phyloP scores from a whole-genome alignment of 176 grass and related monocot species.

The Phyllostachys edulis region DNA sequence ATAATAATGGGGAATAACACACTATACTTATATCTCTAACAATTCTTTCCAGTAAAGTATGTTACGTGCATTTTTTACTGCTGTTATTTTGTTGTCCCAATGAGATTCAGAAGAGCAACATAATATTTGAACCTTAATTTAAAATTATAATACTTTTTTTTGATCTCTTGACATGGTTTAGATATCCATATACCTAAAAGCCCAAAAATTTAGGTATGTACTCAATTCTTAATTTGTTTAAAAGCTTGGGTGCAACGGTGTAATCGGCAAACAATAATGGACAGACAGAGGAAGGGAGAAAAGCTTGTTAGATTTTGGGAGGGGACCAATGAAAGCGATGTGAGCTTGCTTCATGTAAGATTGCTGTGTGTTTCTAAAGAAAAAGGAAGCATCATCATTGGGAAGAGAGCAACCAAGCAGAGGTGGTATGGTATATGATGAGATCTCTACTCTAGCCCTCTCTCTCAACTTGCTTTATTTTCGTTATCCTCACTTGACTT shows the following conservation, averaged over 20 bases:
- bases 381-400: constrained; percentile 28
- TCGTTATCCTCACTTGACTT: background rate
- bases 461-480: background rate
- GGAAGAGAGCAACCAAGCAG: background rate
- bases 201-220: background rate
- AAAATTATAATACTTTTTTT: background rate
- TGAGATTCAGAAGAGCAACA: too few species aligned
- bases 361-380: background rate
- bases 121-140: background rate
- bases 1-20: too few species aligned
- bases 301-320: constrained; percentile 3
- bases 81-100: too few species aligned
- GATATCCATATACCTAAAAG: too few species aligned
- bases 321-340: background rate
- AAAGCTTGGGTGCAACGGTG: background rate
- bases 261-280: background rate
- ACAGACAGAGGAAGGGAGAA: background rate
- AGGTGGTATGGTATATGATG: background rate
- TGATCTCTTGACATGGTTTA: background rate
- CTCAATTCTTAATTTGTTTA: background rate
- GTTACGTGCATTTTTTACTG: too few species aligned
- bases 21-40: too few species aligned
- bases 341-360: constrained; percentile 13
- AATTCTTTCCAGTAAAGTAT: too few species aligned
- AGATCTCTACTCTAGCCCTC: background rate